Base-by-base conservation (phyloP, 148 eudicot genomes). In the Dysphania ambrosioides region DNA sequence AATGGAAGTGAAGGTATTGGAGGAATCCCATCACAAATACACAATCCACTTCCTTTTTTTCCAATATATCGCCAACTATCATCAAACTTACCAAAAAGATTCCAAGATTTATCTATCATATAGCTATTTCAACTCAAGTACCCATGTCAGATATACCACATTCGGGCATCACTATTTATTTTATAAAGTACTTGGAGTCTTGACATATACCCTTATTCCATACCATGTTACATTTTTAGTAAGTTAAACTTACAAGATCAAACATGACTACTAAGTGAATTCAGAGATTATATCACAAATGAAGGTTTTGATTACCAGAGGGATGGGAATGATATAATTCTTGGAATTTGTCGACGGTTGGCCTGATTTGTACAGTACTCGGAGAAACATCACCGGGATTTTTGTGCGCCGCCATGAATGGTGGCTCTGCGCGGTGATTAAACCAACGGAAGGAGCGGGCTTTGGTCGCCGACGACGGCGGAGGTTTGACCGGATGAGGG, bases 401-500 rank as follows among this genome's bases (percentile, higher is more conserved):
- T 3, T 27, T 26, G 47, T 58, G 72, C 42, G 78, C 64, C 65
- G 78, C 74, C 82, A 79, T 79, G n/a, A 79, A 3, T 24, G 79
- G 60, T 59, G 77, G 9, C 21, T 56, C 13, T 32, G 69, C 4
- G 27, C 63, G 70, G 19, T 29, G 72, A 11, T 2, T 18, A 13
- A 35, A 51, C 18, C 30, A 57, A 38, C 29, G 65, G 67, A 75
- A 63, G 24, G 40, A 6, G 44, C 19, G 38, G 26, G 70, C 16
- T 44, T 7, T 6, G n/a, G 58, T 11, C 44, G 59, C 58, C 30
- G 18, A 51, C 26, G n/a, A 35, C 27, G 47, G 32, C 3, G 62
- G 63, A 32, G 74, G 51, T 75, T n/a, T 62, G 13, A 40, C 19
- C 51, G 49, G 32, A 35, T 58, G 47, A 0, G 29, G n/a, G 5